Percentiles rank a stretch among this genome's conserved stretches.
Evolutionary conservation across 139 green algal genomes (phyloP).

Genomic region (Dunaliella primolecta): DNA sequence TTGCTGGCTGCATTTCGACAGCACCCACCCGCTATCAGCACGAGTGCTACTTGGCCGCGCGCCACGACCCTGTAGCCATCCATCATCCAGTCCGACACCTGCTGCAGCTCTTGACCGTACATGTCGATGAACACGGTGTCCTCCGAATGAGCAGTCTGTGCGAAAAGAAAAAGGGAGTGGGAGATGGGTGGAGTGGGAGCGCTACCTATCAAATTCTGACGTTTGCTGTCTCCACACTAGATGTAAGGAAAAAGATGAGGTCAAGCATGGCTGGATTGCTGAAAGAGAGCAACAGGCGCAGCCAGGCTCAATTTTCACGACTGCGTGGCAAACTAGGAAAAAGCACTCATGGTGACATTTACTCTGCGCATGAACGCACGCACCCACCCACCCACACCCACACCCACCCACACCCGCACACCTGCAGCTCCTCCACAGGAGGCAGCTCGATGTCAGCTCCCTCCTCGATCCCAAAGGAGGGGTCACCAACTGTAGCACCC

Average conservation of each 20-base stretch:
- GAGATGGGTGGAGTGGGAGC: no score
- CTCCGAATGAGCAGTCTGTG: not conserved
- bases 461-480: slow-evolving; percentile 1
- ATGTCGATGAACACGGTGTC: slow-evolving; percentile 22
- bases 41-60: slow-evolving; percentile 60
- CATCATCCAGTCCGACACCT: slow-evolving; percentile 25
- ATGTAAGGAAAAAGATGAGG: no score
- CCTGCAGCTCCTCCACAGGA: slow-evolving; percentile 13
- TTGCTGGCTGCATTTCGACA: no score
- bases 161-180: not conserved
- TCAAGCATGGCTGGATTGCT: no score
- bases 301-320: no score
- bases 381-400: not conserved
- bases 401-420: not conserved
- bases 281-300: no score
- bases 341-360: no score
- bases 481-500: not conserved
- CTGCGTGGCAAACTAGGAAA: no score
- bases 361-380: not conserved
- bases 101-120: not conserved
- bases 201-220: no score
- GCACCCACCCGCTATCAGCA: slow-evolving; percentile 71
- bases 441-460: slow-evolving; percentile 16
- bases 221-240: no score
- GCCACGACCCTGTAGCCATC: slow-evolving; percentile 33